phyloP scores from a whole-genome alignment of 805 yeast species.

The Candida yuanshanica region DNA sequence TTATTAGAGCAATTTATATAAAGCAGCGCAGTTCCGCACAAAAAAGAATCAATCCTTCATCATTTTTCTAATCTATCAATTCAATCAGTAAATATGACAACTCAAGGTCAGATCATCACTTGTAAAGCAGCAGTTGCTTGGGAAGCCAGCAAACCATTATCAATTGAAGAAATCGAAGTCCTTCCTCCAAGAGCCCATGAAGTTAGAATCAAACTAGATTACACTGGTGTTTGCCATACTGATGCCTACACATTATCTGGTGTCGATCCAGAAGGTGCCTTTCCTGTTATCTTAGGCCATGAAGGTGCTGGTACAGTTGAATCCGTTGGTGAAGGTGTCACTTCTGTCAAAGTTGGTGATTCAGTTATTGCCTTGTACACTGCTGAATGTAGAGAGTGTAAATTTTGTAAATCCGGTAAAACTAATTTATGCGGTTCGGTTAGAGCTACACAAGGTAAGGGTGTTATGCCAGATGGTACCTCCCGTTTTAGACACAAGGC shows the following conservation, averaged over 20 bases:
- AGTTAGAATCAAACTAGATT: conserved; percentile 81
- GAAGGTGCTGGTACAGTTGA: conserved; percentile 98
- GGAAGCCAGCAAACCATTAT: conserved; percentile 82
- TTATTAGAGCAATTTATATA: neutral
- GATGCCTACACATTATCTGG: conserved; percentile 97
- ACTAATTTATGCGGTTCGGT: conserved; percentile 95
- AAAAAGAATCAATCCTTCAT: neutral
- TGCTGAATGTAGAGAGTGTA: conserved; percentile 94
- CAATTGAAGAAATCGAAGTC: conserved; percentile 84
- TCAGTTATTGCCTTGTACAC: conserved; percentile 92
- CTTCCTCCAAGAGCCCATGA: conserved; percentile 96
- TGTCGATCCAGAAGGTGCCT: conserved; percentile 91
- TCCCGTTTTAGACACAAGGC: conserved; percentile 68
- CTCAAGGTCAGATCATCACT: conserved; percentile 44
- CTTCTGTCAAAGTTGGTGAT: conserved; percentile 87
- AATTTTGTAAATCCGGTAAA: conserved; percentile 91
- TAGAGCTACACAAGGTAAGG: conserved; percentile 96
- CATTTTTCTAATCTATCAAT: neutral
- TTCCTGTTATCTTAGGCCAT: conserved; percentile 92
- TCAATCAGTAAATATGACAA: conserved; percentile 4
- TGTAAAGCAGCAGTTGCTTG: conserved; percentile 98
- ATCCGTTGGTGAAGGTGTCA: conserved; percentile 90
- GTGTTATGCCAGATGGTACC: conserved; percentile 98
- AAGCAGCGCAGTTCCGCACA: neutral
- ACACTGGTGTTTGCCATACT: conserved; percentile 97